phyloP scores from a whole-genome alignment of 2,329 filamentous ascomycete genomes.

The Colletotrichum somersetense region DNA sequence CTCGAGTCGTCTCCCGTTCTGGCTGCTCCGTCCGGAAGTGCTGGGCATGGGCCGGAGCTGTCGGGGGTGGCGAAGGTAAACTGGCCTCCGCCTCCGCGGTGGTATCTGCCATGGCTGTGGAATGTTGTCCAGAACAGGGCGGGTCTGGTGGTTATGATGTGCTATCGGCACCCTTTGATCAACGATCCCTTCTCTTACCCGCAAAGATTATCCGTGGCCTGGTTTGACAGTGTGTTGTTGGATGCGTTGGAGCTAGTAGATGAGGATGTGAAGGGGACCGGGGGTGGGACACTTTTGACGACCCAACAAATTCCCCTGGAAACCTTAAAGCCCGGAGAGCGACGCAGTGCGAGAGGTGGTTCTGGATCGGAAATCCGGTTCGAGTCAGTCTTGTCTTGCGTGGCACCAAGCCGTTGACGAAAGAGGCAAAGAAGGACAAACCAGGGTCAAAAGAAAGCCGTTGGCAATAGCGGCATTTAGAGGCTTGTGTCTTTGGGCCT shows the following conservation, averaged over 20 bases:
- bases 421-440: not conserved
- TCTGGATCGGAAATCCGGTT: not conserved
- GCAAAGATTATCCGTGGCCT: not conserved
- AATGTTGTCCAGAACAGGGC: not conserved
- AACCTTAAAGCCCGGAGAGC: not conserved
- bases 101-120: constrained; percentile 16
- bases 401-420: not conserved
- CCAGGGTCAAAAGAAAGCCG: constrained; percentile 1
- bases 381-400: not conserved
- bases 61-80: not conserved
- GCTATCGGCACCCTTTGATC: too few species aligned
- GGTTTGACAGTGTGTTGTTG: not conserved
- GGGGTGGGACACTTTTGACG: not conserved
- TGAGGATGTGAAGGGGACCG: not conserved
- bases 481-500: not conserved
- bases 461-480: not conserved
- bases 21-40: not conserved
- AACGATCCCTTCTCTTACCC: too few species aligned
- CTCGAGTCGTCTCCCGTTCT: not conserved
- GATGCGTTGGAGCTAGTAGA: not conserved
- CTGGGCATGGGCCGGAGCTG: not conserved
- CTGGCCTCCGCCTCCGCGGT: not conserved
- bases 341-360: not conserved
- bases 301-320: not conserved
- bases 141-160: not conserved